Evolutionary conservation across 345 rosid genomes (phyloP).

Genomic region (Lagerstroemia speciosa): DNA sequence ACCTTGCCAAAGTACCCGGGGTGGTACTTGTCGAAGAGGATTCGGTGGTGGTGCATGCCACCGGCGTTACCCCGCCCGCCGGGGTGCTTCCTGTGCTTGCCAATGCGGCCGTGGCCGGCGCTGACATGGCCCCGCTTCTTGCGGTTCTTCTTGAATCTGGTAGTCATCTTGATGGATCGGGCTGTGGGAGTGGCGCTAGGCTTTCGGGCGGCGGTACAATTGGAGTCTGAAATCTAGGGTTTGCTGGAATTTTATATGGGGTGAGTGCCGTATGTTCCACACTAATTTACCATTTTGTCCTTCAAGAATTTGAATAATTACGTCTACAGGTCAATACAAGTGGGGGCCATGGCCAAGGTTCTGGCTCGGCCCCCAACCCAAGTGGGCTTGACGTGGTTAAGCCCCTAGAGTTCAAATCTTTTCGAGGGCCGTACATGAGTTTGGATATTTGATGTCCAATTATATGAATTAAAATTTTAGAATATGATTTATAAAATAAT

Average conservation of each 20-base stretch:
- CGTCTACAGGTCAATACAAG: too few species aligned
- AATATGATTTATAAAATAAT: too few species aligned
- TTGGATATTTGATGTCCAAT: too few species aligned
- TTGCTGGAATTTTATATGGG: conserved; percentile 10
- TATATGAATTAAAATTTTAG: too few species aligned
- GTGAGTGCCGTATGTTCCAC: neutral
- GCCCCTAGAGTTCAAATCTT: too few species aligned
- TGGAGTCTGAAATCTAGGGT: conserved; percentile 13
- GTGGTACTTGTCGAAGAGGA: conserved; percentile 45
- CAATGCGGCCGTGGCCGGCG: conserved; percentile 42
- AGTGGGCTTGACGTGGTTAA: too few species aligned
- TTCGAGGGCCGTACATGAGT: too few species aligned
- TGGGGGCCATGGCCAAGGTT: too few species aligned
- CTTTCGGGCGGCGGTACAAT: neutral
- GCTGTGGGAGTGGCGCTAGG: neutral
- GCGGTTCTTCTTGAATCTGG: conserved; percentile 42
- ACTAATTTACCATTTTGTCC: conserved; percentile 19
- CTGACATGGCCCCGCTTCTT: conserved; percentile 46
- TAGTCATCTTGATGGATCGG: conserved; percentile 18
- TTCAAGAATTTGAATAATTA: conserved; percentile 14
- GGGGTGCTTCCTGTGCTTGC: conserved; percentile 42
- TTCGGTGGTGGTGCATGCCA: conserved; percentile 44
- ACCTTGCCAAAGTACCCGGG: conserved; percentile 45
- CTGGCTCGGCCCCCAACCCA: too few species aligned
- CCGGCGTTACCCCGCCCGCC: conserved; percentile 47